Evolutionary conservation across 495 filamentous ascomycete genomes (phyloP).

Genomic region (Aspergillus affinis): DNA sequence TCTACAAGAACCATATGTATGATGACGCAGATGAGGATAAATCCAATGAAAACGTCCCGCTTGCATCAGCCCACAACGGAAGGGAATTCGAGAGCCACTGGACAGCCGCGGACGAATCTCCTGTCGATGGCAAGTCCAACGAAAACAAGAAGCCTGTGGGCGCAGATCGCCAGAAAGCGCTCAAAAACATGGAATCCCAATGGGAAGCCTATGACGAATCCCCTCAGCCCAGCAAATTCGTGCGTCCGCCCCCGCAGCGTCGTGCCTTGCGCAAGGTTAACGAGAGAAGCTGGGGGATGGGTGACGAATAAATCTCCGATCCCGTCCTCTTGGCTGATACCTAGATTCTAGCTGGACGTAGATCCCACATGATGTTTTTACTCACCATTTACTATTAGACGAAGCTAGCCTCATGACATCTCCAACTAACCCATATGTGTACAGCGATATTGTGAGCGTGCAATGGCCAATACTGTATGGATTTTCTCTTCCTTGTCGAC

Average conservation of each 20-base stretch:
- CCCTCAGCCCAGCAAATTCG: conserved; percentile 41
- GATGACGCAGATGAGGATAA: conserved; percentile 47
- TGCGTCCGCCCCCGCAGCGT: conserved; percentile 20
- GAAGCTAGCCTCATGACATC: neutral
- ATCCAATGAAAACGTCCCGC: conserved; percentile 33
- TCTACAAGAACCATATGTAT: conserved; percentile 77
- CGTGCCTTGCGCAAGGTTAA: conserved; percentile 19
- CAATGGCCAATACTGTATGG: conserved; percentile 19
- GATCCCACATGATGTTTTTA: neutral
- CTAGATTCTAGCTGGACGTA: neutral
- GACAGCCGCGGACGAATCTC: conserved; percentile 62
- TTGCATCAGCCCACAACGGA: conserved; percentile 63
- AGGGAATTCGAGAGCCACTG: conserved; percentile 72
- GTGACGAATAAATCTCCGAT: conserved; percentile 8
- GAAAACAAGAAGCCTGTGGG: conserved; percentile 56
- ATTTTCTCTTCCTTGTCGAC: conserved; percentile 19
- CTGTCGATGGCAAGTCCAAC: conserved; percentile 36
- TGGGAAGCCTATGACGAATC: conserved; percentile 65
- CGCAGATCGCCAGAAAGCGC: conserved; percentile 36
- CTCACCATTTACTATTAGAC: neutral
- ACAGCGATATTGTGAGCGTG: conserved; percentile 17
- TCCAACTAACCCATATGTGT: conserved; percentile 5
- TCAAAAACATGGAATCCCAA: conserved; percentile 64
- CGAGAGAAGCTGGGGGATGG: conserved; percentile 21
- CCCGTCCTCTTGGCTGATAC: neutral